Base-by-base conservation (phyloP, 2,329 filamentous ascomycete species). In the Onygena corvina region DNA sequence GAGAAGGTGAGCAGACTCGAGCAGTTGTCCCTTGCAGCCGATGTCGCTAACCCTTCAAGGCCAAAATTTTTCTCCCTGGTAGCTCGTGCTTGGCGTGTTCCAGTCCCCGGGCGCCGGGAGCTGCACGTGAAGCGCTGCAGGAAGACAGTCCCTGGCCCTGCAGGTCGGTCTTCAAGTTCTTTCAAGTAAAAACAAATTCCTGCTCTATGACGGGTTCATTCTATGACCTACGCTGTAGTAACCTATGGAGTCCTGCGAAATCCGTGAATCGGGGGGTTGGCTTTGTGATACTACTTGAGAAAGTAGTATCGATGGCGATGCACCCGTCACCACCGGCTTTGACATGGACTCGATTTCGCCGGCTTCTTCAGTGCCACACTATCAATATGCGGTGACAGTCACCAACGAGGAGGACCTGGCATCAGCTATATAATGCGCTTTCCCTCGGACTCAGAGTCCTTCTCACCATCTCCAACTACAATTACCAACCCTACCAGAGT, bases 41-140 rank as follows among this genome's bases (percentile, higher is more conserved):
- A 42, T 42, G 21, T 42, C 38, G 38, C 38, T 42, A n/a, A n/a
- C n/a, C n/a, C 21, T 38, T 16, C 21, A 20, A 4, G 6, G 21
- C 38, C 38, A 27, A 42, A 42, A 42, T 8, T 27, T 42, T 42
- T 25, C n/a, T 42, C 21, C 38, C 16, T 2, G 38, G 38, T 42
- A 42, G 21, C 38, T 27, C 21, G 12, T 23, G 7, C 38, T 42
- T 42, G 38, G 38, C 38, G 38, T 20, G 38, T 21, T 23, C 21
- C 21, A 4, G 21, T 8, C n/a, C 16, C n/a, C 16, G 38, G 21
- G 21, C 25, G 21, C 27, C 25, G 38, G 21, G 21, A 42, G 21
- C 27, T 25, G 38, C 38, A 31, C 29, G 29, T 31, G 29, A 21
- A 20, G 18, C 7, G 21, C 18, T 18, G 4, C 18, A 12, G 3